Percentiles rank a stretch among this genome's conserved stretches.
Evolutionary conservation across 129 eudicot genomes (phyloP).

Genomic region (Arctium minus): DNA sequence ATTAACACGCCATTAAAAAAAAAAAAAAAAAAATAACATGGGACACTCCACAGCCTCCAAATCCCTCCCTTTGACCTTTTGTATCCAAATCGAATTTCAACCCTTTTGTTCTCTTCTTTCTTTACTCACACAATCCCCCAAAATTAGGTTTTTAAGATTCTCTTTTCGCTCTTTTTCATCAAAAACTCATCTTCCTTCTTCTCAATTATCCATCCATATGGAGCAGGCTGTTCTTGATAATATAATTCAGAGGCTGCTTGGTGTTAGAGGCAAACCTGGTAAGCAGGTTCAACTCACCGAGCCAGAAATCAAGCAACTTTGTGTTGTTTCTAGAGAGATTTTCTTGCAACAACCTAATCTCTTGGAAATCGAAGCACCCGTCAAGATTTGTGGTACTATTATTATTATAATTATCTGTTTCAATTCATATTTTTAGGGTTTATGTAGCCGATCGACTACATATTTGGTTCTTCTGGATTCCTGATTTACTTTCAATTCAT

Average conservation of each 20-base stretch:
- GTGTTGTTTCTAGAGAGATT: slow-evolving; percentile 44
- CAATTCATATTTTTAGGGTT: slow-evolving; percentile 8
- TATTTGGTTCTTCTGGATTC: background rate
- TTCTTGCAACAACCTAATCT: slow-evolving; percentile 77
- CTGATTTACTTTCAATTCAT: background rate
- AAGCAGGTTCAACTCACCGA: slow-evolving; percentile 88
- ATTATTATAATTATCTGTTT: background rate
- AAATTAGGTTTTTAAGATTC: slow-evolving; percentile 12
- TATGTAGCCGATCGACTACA: background rate
- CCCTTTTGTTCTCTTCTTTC: slow-evolving; percentile 5
- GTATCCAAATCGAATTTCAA: background rate
- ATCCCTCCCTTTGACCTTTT: slow-evolving; percentile 8
- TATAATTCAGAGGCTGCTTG: slow-evolving; percentile 62
- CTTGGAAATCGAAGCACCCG: slow-evolving; percentile 82
- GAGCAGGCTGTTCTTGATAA: slow-evolving; percentile 64
- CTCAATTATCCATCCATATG: slow-evolving; percentile 19
- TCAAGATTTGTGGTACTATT: slow-evolving; percentile 69
- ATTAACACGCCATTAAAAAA: no score
- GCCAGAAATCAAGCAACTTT: slow-evolving; percentile 83
- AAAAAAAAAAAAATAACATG: no score
- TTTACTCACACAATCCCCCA: background rate
- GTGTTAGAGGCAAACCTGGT: slow-evolving; percentile 72
- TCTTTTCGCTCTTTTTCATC: background rate
- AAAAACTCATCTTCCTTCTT: background rate
- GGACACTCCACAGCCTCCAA: background rate